These are phyloP conservation scores for Penstemon barbatus DNA, from an alignment of 257 asterid genomes.

Conservation along the genomic window DNA sequence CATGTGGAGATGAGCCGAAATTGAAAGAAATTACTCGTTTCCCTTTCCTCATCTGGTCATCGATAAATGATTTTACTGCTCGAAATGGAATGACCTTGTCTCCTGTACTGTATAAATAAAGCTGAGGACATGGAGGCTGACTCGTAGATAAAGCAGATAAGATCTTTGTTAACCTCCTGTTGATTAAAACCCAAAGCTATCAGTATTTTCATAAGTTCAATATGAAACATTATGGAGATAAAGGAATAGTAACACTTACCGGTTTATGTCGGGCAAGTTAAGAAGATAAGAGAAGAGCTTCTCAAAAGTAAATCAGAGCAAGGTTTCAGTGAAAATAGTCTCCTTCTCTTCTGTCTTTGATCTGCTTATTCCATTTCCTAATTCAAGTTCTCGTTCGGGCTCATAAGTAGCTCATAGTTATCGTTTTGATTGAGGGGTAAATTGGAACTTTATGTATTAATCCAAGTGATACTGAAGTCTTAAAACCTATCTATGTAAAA, in stretches of 20 bases:
- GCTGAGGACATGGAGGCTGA: constrained; percentile 87
- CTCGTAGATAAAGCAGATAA: constrained; percentile 42
- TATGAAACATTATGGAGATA: constrained; percentile 1
- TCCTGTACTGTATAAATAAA: constrained; percentile 70
- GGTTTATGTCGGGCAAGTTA: constrained; percentile 55
- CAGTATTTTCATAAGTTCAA: not conserved
- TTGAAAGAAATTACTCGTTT: constrained; percentile 48
- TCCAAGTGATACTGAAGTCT: too few relatives aligned
- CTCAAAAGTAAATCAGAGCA: constrained; percentile 61
- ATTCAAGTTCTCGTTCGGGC: constrained; percentile 39
- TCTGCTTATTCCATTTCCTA: constrained; percentile 24
- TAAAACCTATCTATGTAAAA: too few relatives aligned
- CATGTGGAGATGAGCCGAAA: constrained; percentile 83
- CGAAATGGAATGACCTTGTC: constrained; percentile 76
- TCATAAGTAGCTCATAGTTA: constrained; percentile 1
- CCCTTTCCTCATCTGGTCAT: constrained; percentile 59
- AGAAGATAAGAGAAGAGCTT: constrained; percentile 67
- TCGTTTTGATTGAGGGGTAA: too few relatives aligned
- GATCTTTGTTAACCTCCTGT: constrained; percentile 65
- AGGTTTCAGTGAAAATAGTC: constrained; percentile 46
- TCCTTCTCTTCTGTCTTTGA: constrained; percentile 40
- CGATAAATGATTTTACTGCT: constrained; percentile 62
- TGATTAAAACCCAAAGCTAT: constrained; percentile 14
- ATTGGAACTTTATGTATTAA: too few relatives aligned
- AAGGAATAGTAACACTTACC: constrained; percentile 42